Evolutionary conservation across 176 grass and related monocot species (phyloP).

Genomic region (Alloteropsis semialata): DNA sequence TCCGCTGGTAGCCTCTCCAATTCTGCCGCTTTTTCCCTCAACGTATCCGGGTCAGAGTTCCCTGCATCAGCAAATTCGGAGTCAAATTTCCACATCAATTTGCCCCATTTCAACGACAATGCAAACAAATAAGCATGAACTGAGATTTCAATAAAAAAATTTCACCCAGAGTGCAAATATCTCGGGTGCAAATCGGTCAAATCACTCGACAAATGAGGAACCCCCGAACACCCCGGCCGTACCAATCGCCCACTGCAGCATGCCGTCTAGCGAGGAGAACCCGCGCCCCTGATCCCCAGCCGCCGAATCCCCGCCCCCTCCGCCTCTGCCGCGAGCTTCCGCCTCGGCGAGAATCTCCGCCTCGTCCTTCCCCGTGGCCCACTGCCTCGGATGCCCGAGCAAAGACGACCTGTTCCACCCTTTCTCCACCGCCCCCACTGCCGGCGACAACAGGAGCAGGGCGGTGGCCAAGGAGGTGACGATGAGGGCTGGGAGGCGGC

Average conservation of each 20-base stretch:
- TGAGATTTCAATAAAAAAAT: not conserved
- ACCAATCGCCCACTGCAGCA: constrained; percentile 97
- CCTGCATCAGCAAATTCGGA: constrained; percentile 35
- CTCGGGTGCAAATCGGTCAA: not conserved
- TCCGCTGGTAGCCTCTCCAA: constrained; percentile 57
- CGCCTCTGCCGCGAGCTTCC: not conserved
- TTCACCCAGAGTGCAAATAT: not conserved
- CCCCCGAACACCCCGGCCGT: not conserved
- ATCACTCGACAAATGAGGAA: not conserved
- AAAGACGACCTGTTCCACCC: constrained; percentile 43
- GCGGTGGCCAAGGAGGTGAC: no score
- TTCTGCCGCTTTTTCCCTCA: constrained; percentile 67
- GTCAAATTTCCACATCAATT: not conserved
- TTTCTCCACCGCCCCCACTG: constrained; percentile 2
- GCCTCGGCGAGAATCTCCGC: constrained; percentile 35
- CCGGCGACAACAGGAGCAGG: not conserved
- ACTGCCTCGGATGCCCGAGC: constrained; percentile 16
- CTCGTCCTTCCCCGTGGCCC: constrained; percentile 65
- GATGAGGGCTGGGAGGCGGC: not conserved
- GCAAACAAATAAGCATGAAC: no score
- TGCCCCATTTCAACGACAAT: not conserved
- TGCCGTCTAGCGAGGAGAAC: constrained; percentile 77
- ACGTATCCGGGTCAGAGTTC: constrained; percentile 79
- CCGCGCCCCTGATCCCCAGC: constrained; percentile 53
- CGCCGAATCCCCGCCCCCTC: not conserved